Evolutionary conservation across 1,139 yeast genomes (phyloP), one percentile per base, ranked within the genome.

Genomic region (Nadsonia commutata): DNA sequence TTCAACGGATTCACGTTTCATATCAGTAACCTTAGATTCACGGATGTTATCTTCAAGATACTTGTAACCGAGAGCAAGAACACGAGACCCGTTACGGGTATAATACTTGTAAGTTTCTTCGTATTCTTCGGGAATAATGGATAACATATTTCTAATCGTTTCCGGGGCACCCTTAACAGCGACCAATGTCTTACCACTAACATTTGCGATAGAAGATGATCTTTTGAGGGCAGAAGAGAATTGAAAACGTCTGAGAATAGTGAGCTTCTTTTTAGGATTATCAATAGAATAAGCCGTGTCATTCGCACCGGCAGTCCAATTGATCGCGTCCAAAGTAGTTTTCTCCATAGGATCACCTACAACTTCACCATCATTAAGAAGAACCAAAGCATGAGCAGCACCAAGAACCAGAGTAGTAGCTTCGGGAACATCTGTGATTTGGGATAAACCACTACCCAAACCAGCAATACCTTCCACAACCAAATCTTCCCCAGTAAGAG

Each of bases 91-190:
- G 40, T 93, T 70, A 65, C 96, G 81, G 19, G 98, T 90, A 58
- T 83, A 93, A 7, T 88, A 78, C 64, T 88, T 88, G 66, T 76
- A 93, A 43, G 81, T 77, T 39, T 78, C 84, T 60, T 90, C 97
- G 58, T 90, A 90, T 52, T 77, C 70, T 36, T 67, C 74, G 36
- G 98, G 97, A 47, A 83, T 75, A 43, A 69, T 70, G 42, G 64
- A 56, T 52, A 93, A 66, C 84, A 93, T 85, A 45, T 70, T 71
- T 58, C 80, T 78, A 54, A 90, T 76, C 27, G 97, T 90, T 66
- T 90, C 99, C n/a, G 99, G 99, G 1, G 99, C 99, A 70, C 99
- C 99, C 64, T 93, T 93, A 39, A 80, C 95, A 53, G 95, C 81
- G 42, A 88, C 93, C 53, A 86, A 71, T 52, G 80, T 74, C 41